Evolutionary conservation across 2,329 filamentous ascomycete species (phyloP).

Genomic region (Dothideomycetes sp.): DNA sequence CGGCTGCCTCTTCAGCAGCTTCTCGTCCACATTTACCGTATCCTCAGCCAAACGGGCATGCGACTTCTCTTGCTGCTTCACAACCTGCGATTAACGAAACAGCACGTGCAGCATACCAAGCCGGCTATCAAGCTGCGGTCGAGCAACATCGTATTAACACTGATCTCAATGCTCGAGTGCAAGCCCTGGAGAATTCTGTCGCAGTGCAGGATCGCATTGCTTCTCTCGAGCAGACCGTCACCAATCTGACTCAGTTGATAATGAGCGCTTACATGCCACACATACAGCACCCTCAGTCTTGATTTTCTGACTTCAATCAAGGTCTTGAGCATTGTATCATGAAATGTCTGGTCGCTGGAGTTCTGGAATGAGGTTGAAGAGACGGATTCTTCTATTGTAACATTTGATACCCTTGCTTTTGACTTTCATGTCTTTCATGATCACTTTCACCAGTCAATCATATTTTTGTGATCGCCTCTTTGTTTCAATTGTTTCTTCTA

Average conservation of each 20-base stretch:
- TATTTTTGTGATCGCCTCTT: no score
- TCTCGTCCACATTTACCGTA: neutral
- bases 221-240: slow-evolving; percentile 7
- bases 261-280: slow-evolving; percentile 12
- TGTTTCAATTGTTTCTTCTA: no score
- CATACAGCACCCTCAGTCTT: slow-evolving; percentile 8
- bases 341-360: no score
- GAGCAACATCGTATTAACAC: slow-evolving; percentile 11
- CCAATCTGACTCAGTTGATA: slow-evolving; percentile 11
- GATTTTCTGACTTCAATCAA: no score
- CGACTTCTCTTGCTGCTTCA: neutral
- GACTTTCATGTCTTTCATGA: no score
- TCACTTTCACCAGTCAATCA: no score
- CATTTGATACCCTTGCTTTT: no score
- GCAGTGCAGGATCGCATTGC: slow-evolving; percentile 9
- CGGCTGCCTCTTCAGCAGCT: neutral
- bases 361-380: no score
- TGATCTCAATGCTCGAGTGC: slow-evolving; percentile 6
- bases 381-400: no score
- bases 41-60: neutral
- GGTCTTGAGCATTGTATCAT: no score
- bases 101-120: slow-evolving; percentile 8
- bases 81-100: neutral
- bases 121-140: slow-evolving; percentile 10
- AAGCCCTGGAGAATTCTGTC: slow-evolving; percentile 3